A percentile compares a stretch with the other conserved stretches of the same genome.
Evolutionary conservation across 495 filamentous ascomycete genomes (phyloP).

Genomic region (Neurospora cerealis): DNA sequence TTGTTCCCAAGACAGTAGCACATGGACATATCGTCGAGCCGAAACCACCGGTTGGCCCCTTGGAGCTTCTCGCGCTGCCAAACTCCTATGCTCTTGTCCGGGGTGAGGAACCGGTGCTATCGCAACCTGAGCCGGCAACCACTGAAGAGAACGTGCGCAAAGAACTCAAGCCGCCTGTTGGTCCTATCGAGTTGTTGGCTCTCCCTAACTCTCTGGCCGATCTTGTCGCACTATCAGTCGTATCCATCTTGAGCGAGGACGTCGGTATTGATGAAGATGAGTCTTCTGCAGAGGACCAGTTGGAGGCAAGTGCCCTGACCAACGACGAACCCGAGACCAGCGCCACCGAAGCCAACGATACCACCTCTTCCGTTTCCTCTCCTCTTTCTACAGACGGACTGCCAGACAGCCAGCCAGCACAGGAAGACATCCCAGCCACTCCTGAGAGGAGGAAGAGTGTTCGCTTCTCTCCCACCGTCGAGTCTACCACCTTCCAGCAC

Average conservation of each 20-base stretch:
- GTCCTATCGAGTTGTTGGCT: conserved; percentile 19
- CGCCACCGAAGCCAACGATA: neutral
- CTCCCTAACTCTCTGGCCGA: conserved; percentile 22
- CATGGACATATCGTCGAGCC: neutral
- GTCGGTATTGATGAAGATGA: neutral
- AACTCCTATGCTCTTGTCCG: conserved; percentile 9
- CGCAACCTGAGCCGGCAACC: neutral
- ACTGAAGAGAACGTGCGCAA: neutral
- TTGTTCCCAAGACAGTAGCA: neutral
- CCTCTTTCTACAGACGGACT: neutral
- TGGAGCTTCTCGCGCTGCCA: conserved; percentile 17
- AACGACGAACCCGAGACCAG: neutral
- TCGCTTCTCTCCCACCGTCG: conserved; percentile 51
- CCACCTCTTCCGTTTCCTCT: conserved; percentile 1
- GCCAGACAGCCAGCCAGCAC: neutral
- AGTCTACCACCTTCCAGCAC: conserved; percentile 44
- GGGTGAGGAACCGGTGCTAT: neutral
- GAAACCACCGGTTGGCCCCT: conserved; percentile 18
- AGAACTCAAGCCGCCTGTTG: conserved; percentile 13
- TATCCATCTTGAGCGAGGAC: conserved; percentile 2
- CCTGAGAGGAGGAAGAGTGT: conserved; percentile 46
- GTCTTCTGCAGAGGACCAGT: neutral
- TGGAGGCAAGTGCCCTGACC: neutral
- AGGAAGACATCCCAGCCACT: conserved; percentile 1
- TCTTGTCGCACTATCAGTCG: conserved; percentile 1